Evolutionary conservation across 805 yeast genomes (phyloP).

Genomic region (Wickerhamomyces bovis): DNA sequence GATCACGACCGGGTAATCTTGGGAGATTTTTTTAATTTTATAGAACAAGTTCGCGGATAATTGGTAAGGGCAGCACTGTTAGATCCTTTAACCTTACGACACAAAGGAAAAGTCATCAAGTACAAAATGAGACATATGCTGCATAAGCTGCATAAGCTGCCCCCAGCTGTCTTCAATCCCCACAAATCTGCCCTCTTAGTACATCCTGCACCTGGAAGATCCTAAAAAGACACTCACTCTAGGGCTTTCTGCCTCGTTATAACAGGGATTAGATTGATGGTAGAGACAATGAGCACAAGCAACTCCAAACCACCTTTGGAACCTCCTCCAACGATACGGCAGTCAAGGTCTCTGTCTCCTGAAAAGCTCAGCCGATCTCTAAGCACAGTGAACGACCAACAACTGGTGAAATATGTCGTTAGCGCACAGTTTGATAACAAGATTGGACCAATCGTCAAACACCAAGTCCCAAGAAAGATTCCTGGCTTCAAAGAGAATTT

Average conservation of each 20-base stretch:
- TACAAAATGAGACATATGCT: no score
- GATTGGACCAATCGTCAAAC: constrained; percentile 59
- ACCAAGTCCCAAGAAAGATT: constrained; percentile 48
- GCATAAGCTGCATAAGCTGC: no score
- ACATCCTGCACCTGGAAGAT: no score
- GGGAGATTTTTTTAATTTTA: no score
- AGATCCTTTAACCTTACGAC: no score
- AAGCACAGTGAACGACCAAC: not conserved
- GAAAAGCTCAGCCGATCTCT: not conserved
- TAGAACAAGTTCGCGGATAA: not conserved
- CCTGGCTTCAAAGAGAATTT: constrained; percentile 31
- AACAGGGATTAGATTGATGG: not conserved
- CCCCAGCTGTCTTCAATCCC: no score
- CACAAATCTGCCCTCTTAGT: no score
- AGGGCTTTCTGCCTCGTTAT: not conserved
- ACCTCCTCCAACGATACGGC: not conserved
- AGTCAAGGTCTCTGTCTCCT: not conserved
- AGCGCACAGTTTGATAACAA: constrained; percentile 78
- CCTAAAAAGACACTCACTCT: no score
- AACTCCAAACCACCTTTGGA: not conserved
- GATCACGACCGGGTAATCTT: not conserved
- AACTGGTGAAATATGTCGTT: constrained; percentile 47
- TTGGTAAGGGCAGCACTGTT: not conserved
- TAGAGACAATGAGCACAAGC: not conserved
- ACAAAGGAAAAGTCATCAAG: no score